phyloP scores from a whole-genome alignment of 2,329 filamentous ascomycete genomes.

The Colletotrichum destructivum region DNA sequence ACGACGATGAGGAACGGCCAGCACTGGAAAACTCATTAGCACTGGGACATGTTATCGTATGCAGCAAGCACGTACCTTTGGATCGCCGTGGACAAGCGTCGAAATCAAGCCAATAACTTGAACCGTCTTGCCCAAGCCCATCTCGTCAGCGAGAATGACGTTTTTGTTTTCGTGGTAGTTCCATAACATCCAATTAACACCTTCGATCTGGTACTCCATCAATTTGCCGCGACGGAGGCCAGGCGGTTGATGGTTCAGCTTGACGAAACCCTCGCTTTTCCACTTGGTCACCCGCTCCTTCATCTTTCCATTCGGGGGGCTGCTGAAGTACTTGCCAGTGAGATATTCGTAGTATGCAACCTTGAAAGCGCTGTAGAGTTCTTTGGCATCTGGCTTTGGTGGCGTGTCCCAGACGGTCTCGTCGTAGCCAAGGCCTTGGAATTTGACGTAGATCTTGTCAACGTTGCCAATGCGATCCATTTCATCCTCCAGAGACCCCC shows the following conservation, averaged over 20 bases:
- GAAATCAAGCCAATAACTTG: constrained; percentile 90
- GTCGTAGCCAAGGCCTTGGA: constrained; percentile 91
- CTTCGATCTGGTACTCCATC: constrained; percentile 95
- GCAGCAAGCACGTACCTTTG: constrained; percentile 56
- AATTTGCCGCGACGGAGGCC: constrained; percentile 83
- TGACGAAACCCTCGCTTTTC: constrained; percentile 76
- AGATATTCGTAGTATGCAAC: constrained; percentile 90
- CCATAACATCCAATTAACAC: constrained; percentile 94
- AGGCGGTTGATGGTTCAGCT: constrained; percentile 80
- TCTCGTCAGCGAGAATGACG: constrained; percentile 95
- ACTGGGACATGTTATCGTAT: constrained; percentile 38
- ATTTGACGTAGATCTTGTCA: constrained; percentile 85
- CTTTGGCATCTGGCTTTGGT: constrained; percentile 74
- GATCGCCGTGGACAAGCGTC: constrained; percentile 76
- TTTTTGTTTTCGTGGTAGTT: constrained; percentile 89
- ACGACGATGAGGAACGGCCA: constrained; percentile 96
- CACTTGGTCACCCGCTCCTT: constrained; percentile 78
- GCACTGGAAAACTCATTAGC: constrained; percentile 60
- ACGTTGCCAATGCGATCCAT: constrained; percentile 81
- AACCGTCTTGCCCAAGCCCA: constrained; percentile 98
- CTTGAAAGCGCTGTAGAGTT: constrained; percentile 84
- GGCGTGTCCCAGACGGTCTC: constrained; percentile 92
- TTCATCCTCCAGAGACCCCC: constrained; percentile 68
- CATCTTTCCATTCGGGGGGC: constrained; percentile 71
- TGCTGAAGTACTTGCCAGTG: constrained; percentile 79